Evolutionary conservation across 2,329 filamentous ascomycete species (phyloP).

Genomic region (Hortaea werneckii): DNA sequence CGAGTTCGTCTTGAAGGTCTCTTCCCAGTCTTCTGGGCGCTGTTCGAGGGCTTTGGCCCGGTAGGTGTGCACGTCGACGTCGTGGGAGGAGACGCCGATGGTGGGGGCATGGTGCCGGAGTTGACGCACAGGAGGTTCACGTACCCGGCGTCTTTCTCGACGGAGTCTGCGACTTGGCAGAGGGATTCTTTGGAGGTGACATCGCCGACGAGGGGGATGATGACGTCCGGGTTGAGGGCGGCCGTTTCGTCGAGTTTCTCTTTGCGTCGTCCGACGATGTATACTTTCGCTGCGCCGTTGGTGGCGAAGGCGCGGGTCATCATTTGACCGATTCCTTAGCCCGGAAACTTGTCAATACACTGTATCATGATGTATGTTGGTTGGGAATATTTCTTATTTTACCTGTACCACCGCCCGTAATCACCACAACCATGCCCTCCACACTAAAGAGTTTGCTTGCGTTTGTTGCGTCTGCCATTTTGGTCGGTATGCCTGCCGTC

Average conservation of each 20-base stretch:
- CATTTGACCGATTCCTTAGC: conserved; percentile 36
- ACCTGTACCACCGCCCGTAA: conserved; percentile 47
- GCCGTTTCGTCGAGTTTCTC: conserved; percentile 38
- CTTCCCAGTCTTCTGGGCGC: conserved; percentile 6
- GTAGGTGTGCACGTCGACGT: conserved; percentile 7
- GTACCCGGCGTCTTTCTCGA: conserved; percentile 27
- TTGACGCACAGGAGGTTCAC: conserved; percentile 30
- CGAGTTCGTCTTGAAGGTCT: conserved; percentile 7
- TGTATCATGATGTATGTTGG: no score
- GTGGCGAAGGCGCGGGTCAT: conserved; percentile 35
- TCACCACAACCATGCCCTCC: conserved; percentile 42
- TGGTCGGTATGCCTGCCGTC: neutral
- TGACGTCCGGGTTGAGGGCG: conserved; percentile 18
- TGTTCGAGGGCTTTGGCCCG: conserved; percentile 3
- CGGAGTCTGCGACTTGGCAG: conserved; percentile 25
- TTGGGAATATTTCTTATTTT: no score
- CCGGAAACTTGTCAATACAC: conserved; percentile 4
- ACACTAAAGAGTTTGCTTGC: conserved; percentile 37
- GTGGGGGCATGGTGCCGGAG: conserved; percentile 22
- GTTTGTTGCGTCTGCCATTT: conserved; percentile 1
- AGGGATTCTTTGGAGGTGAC: conserved; percentile 35
- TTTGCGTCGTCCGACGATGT: conserved; percentile 42
- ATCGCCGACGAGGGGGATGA: conserved; percentile 36
- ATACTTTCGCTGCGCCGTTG: conserved; percentile 43
- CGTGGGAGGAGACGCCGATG: conserved; percentile 4